Percentiles rank a stretch among this genome's conserved stretches.
phyloP scores from a whole-genome alignment of 768 basidiomycete species.

The Pleurotus ostreatus region DNA sequence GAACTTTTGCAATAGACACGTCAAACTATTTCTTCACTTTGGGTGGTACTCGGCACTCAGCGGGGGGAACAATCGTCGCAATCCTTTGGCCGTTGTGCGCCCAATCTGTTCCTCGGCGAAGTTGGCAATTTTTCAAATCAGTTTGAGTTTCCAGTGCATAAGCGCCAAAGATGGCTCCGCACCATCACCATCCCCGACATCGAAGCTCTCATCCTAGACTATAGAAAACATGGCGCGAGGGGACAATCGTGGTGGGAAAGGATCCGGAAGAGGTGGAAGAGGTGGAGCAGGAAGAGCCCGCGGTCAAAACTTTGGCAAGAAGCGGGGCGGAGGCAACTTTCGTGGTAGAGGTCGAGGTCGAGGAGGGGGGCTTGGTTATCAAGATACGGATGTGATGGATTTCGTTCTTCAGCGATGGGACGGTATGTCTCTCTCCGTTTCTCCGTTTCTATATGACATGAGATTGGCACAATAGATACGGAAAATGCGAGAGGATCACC shows the following conservation, averaged over 20 bases:
- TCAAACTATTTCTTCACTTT: no score
- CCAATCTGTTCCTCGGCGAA: no score
- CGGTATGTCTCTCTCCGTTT: conserved; percentile 15
- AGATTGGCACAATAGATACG: not conserved
- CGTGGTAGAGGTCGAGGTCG: conserved; percentile 24
- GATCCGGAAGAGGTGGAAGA: conserved; percentile 41
- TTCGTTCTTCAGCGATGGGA: conserved; percentile 25
- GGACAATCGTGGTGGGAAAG: conserved; percentile 22
- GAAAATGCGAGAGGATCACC: not conserved
- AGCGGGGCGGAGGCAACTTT: conserved; percentile 42
- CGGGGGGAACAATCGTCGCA: no score
- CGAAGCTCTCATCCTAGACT: not conserved
- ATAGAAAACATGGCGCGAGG: not conserved
- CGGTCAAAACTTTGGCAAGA: conserved; percentile 21
- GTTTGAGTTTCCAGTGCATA: no score
- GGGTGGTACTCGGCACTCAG: no score
- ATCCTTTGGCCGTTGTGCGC: no score
- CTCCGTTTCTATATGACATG: not conserved
- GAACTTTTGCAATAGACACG: no score
- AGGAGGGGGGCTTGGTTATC: conserved; percentile 24
- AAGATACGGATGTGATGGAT: conserved; percentile 17
- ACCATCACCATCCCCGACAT: no score
- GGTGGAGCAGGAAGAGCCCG: conserved; percentile 2
- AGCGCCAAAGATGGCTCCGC: no score
- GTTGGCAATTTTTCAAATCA: no score